A percentile compares a stretch with the other conserved stretches of the same genome.
These are phyloP conservation scores for Schwanniomyces vanrijiae DNA, from an alignment of 805 yeast genomes.

Conservation along the genomic window DNA sequence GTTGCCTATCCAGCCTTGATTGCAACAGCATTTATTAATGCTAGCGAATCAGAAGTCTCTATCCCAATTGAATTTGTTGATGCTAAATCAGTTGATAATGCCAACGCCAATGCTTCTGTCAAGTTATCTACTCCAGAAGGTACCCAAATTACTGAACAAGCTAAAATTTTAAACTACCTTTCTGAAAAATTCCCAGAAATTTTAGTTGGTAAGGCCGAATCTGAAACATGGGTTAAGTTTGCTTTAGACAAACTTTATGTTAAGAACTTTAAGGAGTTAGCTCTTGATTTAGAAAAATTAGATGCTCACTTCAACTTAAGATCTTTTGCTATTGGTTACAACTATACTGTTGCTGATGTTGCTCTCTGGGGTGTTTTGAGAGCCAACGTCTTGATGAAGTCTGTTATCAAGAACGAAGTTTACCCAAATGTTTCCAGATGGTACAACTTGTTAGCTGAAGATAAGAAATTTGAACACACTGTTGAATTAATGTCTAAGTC, in stretches of 20 bases:
- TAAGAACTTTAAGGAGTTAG: constrained; percentile 86
- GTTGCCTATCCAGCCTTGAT: constrained; percentile 78
- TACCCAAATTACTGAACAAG: constrained; percentile 40
- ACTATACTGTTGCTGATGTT: constrained; percentile 74
- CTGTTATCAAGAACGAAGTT: constrained; percentile 80
- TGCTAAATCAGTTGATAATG: constrained; percentile 54
- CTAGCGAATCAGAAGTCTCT: constrained; percentile 40
- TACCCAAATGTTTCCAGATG: constrained; percentile 90
- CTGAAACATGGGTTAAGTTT: constrained; percentile 65
- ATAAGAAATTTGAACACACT: constrained; percentile 65
- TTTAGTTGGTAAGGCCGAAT: constrained; percentile 31
- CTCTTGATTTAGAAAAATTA: constrained; percentile 73
- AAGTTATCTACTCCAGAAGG: constrained; percentile 45
- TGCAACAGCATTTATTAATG: constrained; percentile 74
- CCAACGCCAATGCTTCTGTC: constrained; percentile 43
- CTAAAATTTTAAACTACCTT: constrained; percentile 48
- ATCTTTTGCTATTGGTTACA: constrained; percentile 69
- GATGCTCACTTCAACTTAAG: constrained; percentile 85
- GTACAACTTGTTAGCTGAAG: constrained; percentile 76
- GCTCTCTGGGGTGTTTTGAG: constrained; percentile 93
- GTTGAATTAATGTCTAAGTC: constrained; percentile 68
- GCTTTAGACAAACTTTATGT: constrained; percentile 68
- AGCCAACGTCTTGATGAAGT: constrained; percentile 90
- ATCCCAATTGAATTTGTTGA: constrained; percentile 68
- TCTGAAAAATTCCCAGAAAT: constrained; percentile 53